Evolutionary conservation across 202 grass and related monocot genomes (phyloP).

Genomic region (Elaeis oleifera): DNA sequence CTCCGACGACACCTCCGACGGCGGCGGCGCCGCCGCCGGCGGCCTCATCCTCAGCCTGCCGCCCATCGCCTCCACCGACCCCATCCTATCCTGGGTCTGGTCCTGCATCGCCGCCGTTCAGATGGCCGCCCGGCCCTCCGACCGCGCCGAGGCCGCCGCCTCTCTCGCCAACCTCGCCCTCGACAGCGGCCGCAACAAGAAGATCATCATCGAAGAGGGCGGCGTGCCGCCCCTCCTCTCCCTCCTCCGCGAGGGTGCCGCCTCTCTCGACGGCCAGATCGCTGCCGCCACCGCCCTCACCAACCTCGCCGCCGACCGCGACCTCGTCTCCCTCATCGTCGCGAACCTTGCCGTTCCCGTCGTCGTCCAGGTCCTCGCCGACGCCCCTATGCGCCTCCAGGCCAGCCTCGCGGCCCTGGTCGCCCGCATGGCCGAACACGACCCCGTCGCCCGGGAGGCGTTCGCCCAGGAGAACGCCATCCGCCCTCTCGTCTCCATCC

Average conservation of each 20-base stretch:
- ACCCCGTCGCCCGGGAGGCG: constrained; percentile 6
- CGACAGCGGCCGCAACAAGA: constrained; percentile 20
- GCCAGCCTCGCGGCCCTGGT: background rate
- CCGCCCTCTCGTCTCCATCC: constrained; percentile 13
- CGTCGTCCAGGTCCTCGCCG: constrained; percentile 10
- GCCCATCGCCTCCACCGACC: constrained; percentile 19
- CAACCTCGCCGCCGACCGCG: constrained; percentile 10
- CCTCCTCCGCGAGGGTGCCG: constrained; percentile 7
- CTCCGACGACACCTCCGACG: background rate
- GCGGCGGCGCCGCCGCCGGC: background rate
- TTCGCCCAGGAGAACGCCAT: constrained; percentile 12
- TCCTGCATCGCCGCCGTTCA: constrained; percentile 5
- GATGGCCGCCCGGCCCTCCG: background rate
- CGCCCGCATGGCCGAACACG: constrained; percentile 8
- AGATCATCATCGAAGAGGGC: constrained; percentile 16
- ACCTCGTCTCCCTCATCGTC: constrained; percentile 1
- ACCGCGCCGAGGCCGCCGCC: constrained; percentile 13
- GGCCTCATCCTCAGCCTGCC: constrained; percentile 8
- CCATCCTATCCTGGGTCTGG: constrained; percentile 23
- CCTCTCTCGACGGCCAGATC: constrained; percentile 11
- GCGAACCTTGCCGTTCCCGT: constrained; percentile 1
- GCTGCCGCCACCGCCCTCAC: constrained; percentile 9
- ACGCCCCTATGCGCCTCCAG: constrained; percentile 15
- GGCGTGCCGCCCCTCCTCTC: constrained; percentile 18
- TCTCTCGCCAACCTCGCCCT: constrained; percentile 17